Base-by-base conservation (phyloP, 2,329 filamentous ascomycete species). In the Tolypocladium paradoxum region DNA sequence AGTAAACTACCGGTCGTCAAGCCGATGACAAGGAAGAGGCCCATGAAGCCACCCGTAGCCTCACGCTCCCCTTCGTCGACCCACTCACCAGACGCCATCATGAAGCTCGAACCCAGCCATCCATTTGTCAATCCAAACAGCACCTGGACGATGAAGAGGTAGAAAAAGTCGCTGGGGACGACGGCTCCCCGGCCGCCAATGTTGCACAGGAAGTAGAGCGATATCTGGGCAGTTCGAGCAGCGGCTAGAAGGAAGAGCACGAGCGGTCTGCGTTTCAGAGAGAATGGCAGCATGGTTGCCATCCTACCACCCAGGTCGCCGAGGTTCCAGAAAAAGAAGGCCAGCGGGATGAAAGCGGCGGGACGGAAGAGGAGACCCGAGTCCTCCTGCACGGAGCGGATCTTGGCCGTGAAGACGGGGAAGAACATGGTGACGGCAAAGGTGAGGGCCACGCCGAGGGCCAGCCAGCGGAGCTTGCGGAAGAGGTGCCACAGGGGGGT, bases 11-110 rank as follows among this genome's bases (percentile, higher is more conserved):
- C 93, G 27, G 78, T 76, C 2, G 90, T 82, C 69, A 97, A 71
- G 0, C 93, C 93, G 6, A 81, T 82, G 20, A 96, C 88, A n/a
- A 97, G 79, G 67, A 86, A 90, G 57, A 96, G 69, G 4, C 88
- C 87, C 93, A 99, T 97, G 67, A 97, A 97, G 1, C 87, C 90
- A 48, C 92, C 93, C 0, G 90, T 85, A 6, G 90, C 91, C 72
- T 96, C 90, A 35, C 87, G 78, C 73, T 99, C 92, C 11, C 85
- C 83, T 2, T 85, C 81, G 4, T 85, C 84, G 1, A 97, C 91
- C 81, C 84, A 92, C 59, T 88, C 83, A 0, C 80, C 82, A 0
- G 90, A 86, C 1, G 87, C 87, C 82, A 97, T 95, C 91, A 99
- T 97, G 68, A 87, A 90, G 60, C 81, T 87, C 53, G 87, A 89